Conservation (phyloP, 164 flowering plant genomes). For the Tetrastigma voinierianum region DNA sequence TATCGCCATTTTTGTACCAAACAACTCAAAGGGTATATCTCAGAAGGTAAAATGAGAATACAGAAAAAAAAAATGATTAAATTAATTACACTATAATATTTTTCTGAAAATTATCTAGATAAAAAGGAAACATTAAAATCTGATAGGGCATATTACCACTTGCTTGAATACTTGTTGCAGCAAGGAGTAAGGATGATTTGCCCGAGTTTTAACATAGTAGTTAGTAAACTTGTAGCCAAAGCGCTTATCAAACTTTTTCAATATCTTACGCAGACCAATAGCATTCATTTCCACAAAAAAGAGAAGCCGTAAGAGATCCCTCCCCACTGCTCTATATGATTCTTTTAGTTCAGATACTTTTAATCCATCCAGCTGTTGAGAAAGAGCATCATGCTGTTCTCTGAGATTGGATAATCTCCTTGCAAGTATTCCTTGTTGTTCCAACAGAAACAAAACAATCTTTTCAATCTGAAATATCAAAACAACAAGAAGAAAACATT, state of each 20-base stretch:
- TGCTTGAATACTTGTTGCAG: conserved; percentile 57
- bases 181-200: conserved; percentile 82
- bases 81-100: too few species aligned
- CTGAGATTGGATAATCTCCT: conserved; percentile 50
- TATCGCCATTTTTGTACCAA: too few species aligned
- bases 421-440: conserved; percentile 80
- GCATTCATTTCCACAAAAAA: conserved; percentile 79
- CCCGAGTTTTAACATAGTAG: conserved; percentile 77
- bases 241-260: conserved; percentile 85
- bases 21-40: too few species aligned
- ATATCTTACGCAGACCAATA: conserved; percentile 67
- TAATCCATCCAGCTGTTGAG: conserved; percentile 31
- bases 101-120: too few species aligned
- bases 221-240: conserved; percentile 72
- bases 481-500: conserved; percentile 10
- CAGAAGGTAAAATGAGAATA: too few species aligned
- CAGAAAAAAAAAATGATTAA: too few species aligned
- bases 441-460: conserved; percentile 65
- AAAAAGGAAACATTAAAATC: too few species aligned
- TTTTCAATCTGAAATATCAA: conserved; percentile 62
- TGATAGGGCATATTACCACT: too few species aligned
- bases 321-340: conserved; percentile 62
- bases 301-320: conserved; percentile 69
- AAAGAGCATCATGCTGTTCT: conserved; percentile 37
- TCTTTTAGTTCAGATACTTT: conserved; percentile 48